Conservation (phyloP, 129 eudicot species). For the Sambucus nigra region DNA sequence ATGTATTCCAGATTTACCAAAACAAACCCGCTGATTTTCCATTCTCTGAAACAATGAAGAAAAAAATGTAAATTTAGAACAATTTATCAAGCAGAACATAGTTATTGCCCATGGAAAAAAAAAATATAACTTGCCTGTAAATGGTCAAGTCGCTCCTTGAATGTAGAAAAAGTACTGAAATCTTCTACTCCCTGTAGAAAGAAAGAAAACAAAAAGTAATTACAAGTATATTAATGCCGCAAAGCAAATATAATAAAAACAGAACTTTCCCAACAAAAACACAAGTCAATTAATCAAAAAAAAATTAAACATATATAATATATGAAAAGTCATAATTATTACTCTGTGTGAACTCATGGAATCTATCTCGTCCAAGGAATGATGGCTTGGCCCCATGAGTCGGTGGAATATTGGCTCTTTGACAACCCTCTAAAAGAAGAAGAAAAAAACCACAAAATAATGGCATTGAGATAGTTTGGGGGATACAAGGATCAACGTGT, state of each 20-base stretch:
- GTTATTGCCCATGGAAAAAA: neutral
- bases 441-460: neutral
- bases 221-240: neutral
- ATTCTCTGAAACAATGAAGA: constrained; percentile 39
- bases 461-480: neutral
- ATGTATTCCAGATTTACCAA: constrained; percentile 87
- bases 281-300: neutral
- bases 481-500: neutral
- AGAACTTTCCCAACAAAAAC: constrained; percentile 1
- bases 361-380: constrained; percentile 45
- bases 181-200: constrained; percentile 33
- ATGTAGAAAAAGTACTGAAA: constrained; percentile 33
- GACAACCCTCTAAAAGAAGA: constrained; percentile 30
- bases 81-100: constrained; percentile 1
- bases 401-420: constrained; percentile 54
- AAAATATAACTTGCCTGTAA: constrained; percentile 40
- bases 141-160: constrained; percentile 45
- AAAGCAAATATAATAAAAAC: neutral
- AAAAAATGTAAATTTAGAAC: neutral
- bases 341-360: constrained; percentile 36
- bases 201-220: constrained; percentile 6
- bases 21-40: constrained; percentile 63
- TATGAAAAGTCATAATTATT: constrained; percentile 11
- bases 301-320: no score
- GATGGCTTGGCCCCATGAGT: constrained; percentile 61